Conservation (phyloP, 2,329 filamentous ascomycete species). For the Fusarium pseudoanthophilum region DNA sequence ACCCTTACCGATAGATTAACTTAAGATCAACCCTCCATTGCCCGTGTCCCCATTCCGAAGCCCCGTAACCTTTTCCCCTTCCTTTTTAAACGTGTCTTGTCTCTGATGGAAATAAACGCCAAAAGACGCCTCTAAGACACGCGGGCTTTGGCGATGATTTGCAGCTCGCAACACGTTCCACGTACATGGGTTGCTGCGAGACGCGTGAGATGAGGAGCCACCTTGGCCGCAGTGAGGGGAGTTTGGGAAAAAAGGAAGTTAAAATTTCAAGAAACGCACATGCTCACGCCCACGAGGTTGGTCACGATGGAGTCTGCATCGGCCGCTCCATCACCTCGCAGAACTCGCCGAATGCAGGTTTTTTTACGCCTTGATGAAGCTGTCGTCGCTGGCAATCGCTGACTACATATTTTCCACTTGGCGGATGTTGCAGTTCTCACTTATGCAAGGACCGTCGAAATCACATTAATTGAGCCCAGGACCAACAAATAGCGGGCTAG, state of each 20-base stretch:
- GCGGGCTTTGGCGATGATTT: constrained; percentile 39
- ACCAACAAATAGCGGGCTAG: constrained; percentile 17
- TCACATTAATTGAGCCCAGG: constrained; percentile 32
- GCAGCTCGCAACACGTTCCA: constrained; percentile 42
- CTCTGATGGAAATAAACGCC: constrained; percentile 33
- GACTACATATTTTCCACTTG: constrained; percentile 17
- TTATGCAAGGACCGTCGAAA: constrained; percentile 36
- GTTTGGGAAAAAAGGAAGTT: constrained; percentile 8
- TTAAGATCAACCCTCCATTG: constrained; percentile 34
- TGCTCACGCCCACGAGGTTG: constrained; percentile 26
- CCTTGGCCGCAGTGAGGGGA: constrained; percentile 34
- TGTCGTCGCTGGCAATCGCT: constrained; percentile 26
- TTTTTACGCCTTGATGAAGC: constrained; percentile 31
- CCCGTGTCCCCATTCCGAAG: constrained; percentile 33
- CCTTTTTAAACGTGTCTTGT: constrained; percentile 33
- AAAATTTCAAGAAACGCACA: constrained; percentile 24
- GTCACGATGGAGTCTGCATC: constrained; percentile 35
- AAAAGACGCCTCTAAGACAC: constrained; percentile 34
- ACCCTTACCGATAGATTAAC: background rate
- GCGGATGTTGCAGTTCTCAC: constrained; percentile 30
- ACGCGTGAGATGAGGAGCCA: constrained; percentile 41
- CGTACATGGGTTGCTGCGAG: constrained; percentile 46
- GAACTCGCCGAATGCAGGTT: constrained; percentile 25
- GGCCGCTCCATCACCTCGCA: constrained; percentile 33
- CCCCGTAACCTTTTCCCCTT: constrained; percentile 32